phyloP scores from a whole-genome alignment of 768 basidiomycete genomes.

The Coprinopsis sp. region DNA sequence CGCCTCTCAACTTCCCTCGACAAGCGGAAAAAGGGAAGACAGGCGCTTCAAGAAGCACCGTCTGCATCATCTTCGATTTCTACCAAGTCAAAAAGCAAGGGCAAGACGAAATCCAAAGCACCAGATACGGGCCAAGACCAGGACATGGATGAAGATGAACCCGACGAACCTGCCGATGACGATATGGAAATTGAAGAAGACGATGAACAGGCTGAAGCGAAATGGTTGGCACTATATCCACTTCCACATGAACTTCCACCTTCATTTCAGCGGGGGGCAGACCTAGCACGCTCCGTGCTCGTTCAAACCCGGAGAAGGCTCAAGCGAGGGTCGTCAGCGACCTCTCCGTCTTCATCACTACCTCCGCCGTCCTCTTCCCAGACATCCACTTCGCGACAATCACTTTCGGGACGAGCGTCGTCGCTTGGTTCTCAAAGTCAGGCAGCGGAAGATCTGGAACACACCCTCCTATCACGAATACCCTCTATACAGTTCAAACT shows the following conservation, averaged over 20 bases:
- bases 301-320: constrained; percentile 21
- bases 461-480: not conserved
- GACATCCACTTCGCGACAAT: not conserved
- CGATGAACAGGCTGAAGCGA: not conserved
- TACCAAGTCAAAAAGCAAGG: constrained; percentile 47
- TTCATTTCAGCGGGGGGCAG: constrained; percentile 28
- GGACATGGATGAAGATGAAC: constrained; percentile 30
- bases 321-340: constrained; percentile 11
- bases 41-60: constrained; percentile 20
- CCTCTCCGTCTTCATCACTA: constrained; percentile 3
- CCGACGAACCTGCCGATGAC: constrained; percentile 9
- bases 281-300: constrained; percentile 27
- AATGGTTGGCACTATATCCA: constrained; percentile 18
- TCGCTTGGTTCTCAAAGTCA: constrained; percentile 20
- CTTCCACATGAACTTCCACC: constrained; percentile 33
- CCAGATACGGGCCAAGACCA: no score
- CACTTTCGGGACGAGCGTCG: constrained; percentile 18
- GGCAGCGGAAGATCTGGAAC: constrained; percentile 26
- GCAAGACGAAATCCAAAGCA: constrained; percentile 51
- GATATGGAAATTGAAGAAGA: constrained; percentile 24
- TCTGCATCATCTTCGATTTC: constrained; percentile 32
- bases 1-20: constrained; percentile 45
- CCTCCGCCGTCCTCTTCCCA: not conserved
- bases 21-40: constrained; percentile 52
- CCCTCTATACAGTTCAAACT: constrained; percentile 51